Evolutionary conservation across 257 asterid genomes (phyloP), one percentile per base, ranked within the genome.

Genomic region (Jaltomata sinuosa): DNA sequence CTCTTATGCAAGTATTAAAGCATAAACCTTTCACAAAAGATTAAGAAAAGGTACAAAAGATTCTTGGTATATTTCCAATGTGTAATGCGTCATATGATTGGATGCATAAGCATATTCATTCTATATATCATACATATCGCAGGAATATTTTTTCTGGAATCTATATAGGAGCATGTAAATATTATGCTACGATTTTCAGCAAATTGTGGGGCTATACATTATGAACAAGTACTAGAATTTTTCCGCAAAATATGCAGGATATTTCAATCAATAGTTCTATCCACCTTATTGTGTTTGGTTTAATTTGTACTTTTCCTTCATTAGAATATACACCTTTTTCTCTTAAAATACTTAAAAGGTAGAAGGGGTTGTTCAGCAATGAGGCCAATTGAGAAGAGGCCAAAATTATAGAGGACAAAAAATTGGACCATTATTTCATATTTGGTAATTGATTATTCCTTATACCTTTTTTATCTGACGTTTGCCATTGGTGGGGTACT

Each of bases 321-420:
- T 47, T 76, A 49, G 42, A 7, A 47, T 47, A 49, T 76, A 49
- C 61, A 15, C 27, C 3, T 10, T 49, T 77, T 32, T 76, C 80
- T 42, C 80, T 25, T 15, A 45, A 45, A 72, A 47, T 25, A 47
- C 14, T 14, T 25, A 4, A 5, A 77, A 77, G 49, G 61, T 77
- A 47, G 27, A 74, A 7, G 59, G 42, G 45, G 36, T 27, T 49
- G 42, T 77, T 77, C 82, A 77, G 55, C 61, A 77, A 4, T 61
- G 47, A 80, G 36, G 65, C 87, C 80, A 59, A 22, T 36, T 62
- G 36, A 78, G 84, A 81, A 57, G 81, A 49, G 16, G 84, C 55
- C 84, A 82, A 83, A 34, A 64, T n/a, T 61, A 18, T 86, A 83
- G 25, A 62, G 59, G 85, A 86, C 88, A 86, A 64, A 50, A 49